phyloP scores from a whole-genome alignment of 1,284 basidiomycete species.

The Boletellus deceptivus region DNA sequence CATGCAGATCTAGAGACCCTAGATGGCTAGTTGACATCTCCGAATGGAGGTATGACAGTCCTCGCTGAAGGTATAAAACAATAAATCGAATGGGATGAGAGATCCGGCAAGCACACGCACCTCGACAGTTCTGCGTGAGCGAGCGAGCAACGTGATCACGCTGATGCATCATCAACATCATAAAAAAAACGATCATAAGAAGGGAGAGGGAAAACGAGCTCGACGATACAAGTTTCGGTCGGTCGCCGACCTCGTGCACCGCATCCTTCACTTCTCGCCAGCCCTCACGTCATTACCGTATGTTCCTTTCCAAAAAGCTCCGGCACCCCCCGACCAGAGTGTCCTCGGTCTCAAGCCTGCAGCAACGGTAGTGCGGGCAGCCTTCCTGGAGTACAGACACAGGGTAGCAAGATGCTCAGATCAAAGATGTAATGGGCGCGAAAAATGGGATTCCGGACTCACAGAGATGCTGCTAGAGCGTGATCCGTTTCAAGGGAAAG shows the following conservation, averaged over 20 bases:
- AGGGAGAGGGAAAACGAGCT: constrained; percentile 12
- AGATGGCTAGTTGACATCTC: constrained; percentile 61
- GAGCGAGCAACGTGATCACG: constrained; percentile 49
- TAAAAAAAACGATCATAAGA: not conserved
- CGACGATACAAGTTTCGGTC: constrained; percentile 7
- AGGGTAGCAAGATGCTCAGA: constrained; percentile 47
- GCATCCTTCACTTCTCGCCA: constrained; percentile 54
- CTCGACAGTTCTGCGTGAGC: constrained; percentile 37
- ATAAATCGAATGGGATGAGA: constrained; percentile 71
- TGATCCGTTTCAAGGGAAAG: constrained; percentile 54
- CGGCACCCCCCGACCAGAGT: constrained; percentile 31
- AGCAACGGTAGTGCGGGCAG: constrained; percentile 15
- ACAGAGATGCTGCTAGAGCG: constrained; percentile 39
- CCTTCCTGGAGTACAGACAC: constrained; percentile 28
- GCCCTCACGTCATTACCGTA: constrained; percentile 63
- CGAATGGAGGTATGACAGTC: constrained; percentile 80
- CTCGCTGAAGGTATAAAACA: constrained; percentile 71
- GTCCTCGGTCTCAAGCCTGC: constrained; percentile 1
- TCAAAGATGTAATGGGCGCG: constrained; percentile 37
- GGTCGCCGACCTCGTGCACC: constrained; percentile 22
- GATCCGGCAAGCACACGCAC: constrained; percentile 50
- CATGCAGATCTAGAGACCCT: constrained; percentile 62
- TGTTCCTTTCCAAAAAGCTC: constrained; percentile 44
- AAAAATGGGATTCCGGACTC: constrained; percentile 33
- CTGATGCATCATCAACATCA: not conserved